Percentiles rank a stretch among this genome's conserved stretches.
phyloP scores from a whole-genome alignment of 2,329 filamentous ascomycete species.

The Epichloe uncinata region DNA sequence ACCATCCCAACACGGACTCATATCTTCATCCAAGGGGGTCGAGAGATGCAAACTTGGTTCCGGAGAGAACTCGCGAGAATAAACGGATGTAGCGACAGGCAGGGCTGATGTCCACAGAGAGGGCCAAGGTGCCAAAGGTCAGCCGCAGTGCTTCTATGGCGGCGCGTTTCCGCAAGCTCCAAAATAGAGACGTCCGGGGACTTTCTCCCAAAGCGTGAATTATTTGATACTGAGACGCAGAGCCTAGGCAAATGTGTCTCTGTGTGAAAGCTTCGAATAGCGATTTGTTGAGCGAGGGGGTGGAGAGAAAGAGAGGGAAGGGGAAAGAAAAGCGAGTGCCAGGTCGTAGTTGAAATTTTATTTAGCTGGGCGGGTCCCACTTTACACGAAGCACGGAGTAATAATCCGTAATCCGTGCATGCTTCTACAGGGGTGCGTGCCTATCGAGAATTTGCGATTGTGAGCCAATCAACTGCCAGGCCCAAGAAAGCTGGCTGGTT shows the following conservation, averaged over 20 bases:
- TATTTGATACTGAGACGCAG: conserved; percentile 22
- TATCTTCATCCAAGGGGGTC: conserved; percentile 71
- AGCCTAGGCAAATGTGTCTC: conserved; percentile 32
- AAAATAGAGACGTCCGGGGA: conserved; percentile 74
- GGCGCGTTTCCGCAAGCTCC: conserved; percentile 84
- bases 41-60: conserved; percentile 22
- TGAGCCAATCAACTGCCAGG: conserved; percentile 2
- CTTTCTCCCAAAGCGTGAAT: conserved; percentile 95
- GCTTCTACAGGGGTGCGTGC: conserved; percentile 5
- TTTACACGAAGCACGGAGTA: no score
- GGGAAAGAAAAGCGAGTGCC: neutral
- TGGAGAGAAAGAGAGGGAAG: conserved; percentile 24
- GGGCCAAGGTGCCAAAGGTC: conserved; percentile 51
- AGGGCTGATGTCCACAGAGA: conserved; percentile 26
- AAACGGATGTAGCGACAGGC: conserved; percentile 32
- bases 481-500: neutral
- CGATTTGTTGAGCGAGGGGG: conserved; percentile 98
- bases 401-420: no score
- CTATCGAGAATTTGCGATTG: neutral
- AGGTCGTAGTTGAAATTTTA: conserved; percentile 12
- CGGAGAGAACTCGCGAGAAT: conserved; percentile 4
- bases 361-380: conserved; percentile 10
- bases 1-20: conserved; percentile 48
- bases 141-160: conserved; percentile 99
- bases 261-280: conserved; percentile 98